Base-by-base conservation (phyloP, 331 rosid species). In the Malus hybrid region DNA sequence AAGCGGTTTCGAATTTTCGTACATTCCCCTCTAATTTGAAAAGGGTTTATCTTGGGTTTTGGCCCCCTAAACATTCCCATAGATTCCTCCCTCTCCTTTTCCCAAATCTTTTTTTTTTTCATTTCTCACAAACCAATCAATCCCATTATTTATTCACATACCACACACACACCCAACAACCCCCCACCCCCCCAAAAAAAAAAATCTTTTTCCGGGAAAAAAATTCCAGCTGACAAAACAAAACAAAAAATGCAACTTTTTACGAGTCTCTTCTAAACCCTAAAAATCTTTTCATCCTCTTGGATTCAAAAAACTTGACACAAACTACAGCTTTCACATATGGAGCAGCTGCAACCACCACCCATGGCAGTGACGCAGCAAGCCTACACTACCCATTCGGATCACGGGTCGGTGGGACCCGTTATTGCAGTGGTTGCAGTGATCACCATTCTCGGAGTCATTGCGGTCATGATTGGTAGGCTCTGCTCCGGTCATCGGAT, bases 401-500 rank as follows among this genome's bases (percentile, higher is more conserved):
- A 78, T 70, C 85, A 87, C 66, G 95, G 91, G 44, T 86, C 97
- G 29, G 83, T 93, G 3, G 97, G 93, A 50, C 90, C 97, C 63
- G 87, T 90, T 15, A 86, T 93, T 42, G 98, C 81, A 0, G 90
- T 90, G 16, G 86, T 93, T 1, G 93, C 92, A 0, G 82, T 93
- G 32, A 88, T 93, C 70, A 76, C 88, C 10, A 68, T 93, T 62
- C 82, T 90, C 16, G 98, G 93, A 5, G 84, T 87, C 76, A 67
- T 90, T 2, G 91, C 97, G 0, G 97, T 84, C 8, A 80, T 93
- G 92, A 85, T 93, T 1, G 97, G 97, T 0, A 79, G 98, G 62
- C 86, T 93, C 73, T 89, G 97, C 63, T 90, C 98, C 14, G 96
- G 93, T 70, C 90, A 88, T 44, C 92, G 85, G 65, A 74, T 89